Base-by-base conservation (phyloP, 305 asterid species). In the Fraxinus latifolia region DNA sequence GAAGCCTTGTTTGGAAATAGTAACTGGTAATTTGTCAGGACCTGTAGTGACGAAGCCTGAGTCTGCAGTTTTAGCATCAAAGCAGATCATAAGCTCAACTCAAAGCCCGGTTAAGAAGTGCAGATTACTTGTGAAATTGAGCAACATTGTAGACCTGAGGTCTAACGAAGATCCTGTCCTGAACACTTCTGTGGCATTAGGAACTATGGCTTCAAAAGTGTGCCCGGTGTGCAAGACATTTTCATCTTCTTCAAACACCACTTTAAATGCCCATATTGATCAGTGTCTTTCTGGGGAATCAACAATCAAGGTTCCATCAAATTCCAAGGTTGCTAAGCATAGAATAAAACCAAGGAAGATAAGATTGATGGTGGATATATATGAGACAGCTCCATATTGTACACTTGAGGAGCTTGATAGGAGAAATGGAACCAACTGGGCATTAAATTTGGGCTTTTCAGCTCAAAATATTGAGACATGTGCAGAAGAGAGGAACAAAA, bases 201-300 rank as follows among this genome's bases (percentile, higher is more conserved):
- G 93, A 86, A 44, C 91, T 32, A 92, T 92, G 98, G 91, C 97
- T 84, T 91, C 99, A 3, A 91, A 94, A 87, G 95, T 94, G 67
- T 96, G 99, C 86, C 99, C 99, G 7, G 99, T 96, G 78, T 96
- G 99, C 93, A 96, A 90, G 89, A 87, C 89, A 1, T 96, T 96
- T 85, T 89, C 99, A 1, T 96, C 98, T 19, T 90, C 97, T 34
- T 96, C 99, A 7, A 96, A 96, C 90, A 96, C 99, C 42, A 96
- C 99, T 60, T 84, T 96, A 90, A 96, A 96, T 75, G 99, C 99
- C 39, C 99, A 96, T 78, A 96, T 96, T 4, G 99, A 96, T 85
- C 97, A 92, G 78, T 96, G 99, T 77, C 97, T 96, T 80, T 92
- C 98, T 81, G 93, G 90, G 23, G 97, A 87, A 83, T 84, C 95